Evolutionary conservation across 441 rosid species (phyloP).

Genomic region (Erodium chrysanthum): DNA sequence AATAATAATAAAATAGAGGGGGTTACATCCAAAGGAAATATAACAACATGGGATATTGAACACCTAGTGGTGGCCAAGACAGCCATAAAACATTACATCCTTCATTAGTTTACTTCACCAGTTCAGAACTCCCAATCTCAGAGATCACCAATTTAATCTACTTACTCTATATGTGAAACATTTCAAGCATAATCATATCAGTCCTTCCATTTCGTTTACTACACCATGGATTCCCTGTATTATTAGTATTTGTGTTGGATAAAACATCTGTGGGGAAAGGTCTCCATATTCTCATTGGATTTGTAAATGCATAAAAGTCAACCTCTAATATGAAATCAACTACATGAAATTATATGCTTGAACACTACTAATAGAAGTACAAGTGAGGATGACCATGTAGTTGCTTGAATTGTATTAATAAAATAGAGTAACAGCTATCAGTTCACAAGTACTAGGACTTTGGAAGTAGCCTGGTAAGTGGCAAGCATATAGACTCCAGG

Average conservation of each 20-base stretch:
- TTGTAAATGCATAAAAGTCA: neutral
- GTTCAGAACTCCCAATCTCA: neutral
- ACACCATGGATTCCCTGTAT: constrained; percentile 1
- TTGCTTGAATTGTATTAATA: neutral
- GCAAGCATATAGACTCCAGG: neutral
- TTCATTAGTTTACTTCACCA: constrained; percentile 3
- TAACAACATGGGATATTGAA: constrained; percentile 12
- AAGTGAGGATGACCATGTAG: neutral
- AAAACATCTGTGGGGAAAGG: neutral
- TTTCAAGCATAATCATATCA: neutral
- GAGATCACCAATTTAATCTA: neutral
- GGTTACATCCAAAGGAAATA: constrained; percentile 19
- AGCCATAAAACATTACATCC: neutral
- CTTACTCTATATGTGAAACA: neutral
- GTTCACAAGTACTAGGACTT: neutral
- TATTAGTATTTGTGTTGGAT: neutral
- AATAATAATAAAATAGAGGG: constrained; percentile 16
- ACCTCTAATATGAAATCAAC: neutral
- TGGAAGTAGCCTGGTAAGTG: neutral
- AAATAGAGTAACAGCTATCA: neutral
- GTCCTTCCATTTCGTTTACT: neutral
- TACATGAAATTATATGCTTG: neutral
- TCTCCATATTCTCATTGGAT: neutral
- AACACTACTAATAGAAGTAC: neutral
- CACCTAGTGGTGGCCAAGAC: neutral